phyloP scores from a whole-genome alignment of 2,329 filamentous ascomycete genomes.

The Botryotinia calthae region DNA sequence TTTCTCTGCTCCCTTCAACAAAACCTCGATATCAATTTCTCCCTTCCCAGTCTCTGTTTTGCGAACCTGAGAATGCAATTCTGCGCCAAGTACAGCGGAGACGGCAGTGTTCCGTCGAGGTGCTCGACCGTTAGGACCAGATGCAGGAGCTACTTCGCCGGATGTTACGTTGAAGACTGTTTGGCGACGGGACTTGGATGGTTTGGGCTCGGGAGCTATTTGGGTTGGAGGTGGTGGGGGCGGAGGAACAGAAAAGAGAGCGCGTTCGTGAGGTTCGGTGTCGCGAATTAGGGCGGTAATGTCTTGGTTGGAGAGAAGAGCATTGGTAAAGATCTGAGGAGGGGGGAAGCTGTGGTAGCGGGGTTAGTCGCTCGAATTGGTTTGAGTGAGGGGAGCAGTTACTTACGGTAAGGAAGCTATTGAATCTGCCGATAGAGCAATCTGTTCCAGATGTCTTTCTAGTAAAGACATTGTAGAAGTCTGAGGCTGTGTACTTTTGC shows the following conservation, averaged over 20 bases:
- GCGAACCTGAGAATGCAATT: slow-evolving; percentile 79
- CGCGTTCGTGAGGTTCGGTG: slow-evolving; percentile 90
- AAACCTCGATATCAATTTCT: slow-evolving; percentile 81
- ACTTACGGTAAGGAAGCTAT: slow-evolving; percentile 72
- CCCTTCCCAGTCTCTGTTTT: slow-evolving; percentile 53
- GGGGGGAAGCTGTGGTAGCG: slow-evolving; percentile 66
- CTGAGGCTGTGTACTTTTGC: background rate
- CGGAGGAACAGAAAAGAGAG: slow-evolving; percentile 84
- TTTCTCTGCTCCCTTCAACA: slow-evolving; percentile 85
- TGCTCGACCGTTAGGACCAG: slow-evolving; percentile 47
- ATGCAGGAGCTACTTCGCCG: slow-evolving; percentile 56
- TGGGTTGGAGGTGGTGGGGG: slow-evolving; percentile 48
- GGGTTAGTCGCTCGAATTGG: slow-evolving; percentile 15
- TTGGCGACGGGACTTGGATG: slow-evolving; percentile 48
- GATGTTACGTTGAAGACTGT: slow-evolving; percentile 65
- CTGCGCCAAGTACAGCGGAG: slow-evolving; percentile 80
- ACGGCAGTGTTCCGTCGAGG: slow-evolving; percentile 78
- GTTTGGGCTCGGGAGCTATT: slow-evolving; percentile 45
- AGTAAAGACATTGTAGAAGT: slow-evolving; percentile 61
- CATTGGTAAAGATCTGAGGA: slow-evolving; percentile 94
- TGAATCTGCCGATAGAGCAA: slow-evolving; percentile 70
- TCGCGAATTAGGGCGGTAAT: slow-evolving; percentile 94
- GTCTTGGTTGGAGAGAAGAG: slow-evolving; percentile 81
- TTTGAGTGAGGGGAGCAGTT: background rate
- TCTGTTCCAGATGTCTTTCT: slow-evolving; percentile 71